Percentiles rank a stretch among this genome's conserved stretches.
Evolutionary conservation across 73 alveolate genomes (phyloP).

Genomic region (Paramecium sonneborni): DNA sequence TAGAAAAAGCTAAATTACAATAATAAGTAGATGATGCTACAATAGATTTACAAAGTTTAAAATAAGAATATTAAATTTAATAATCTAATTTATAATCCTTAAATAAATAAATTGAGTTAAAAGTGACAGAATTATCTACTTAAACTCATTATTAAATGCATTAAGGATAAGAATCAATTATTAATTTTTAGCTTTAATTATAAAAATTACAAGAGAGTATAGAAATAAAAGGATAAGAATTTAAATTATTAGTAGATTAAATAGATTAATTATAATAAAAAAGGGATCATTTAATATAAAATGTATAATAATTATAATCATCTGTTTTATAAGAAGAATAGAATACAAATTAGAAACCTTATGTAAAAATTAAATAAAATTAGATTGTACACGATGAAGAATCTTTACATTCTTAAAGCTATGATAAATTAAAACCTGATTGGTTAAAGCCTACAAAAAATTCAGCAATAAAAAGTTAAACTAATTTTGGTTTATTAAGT

Average conservation of each 20-base stretch:
- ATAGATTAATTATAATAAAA: slow-evolving; percentile 16
- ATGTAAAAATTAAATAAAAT: neutral
- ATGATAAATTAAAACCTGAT: slow-evolving; percentile 8
- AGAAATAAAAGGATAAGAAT: slow-evolving; percentile 43
- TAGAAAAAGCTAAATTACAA: slow-evolving; percentile 21
- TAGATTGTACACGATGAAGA: slow-evolving; percentile 51
- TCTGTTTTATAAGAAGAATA: neutral
- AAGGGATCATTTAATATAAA: neutral
- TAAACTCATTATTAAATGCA: slow-evolving; percentile 27
- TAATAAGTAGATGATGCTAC: slow-evolving; percentile 49
- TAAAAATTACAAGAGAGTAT: slow-evolving; percentile 10
- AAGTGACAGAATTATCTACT: slow-evolving; percentile 48
- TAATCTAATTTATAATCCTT: slow-evolving; percentile 41
- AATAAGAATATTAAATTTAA: slow-evolving; percentile 27
- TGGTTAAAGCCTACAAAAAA: neutral
- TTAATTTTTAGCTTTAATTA: neutral
- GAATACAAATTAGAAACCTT: neutral
- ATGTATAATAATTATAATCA: neutral
- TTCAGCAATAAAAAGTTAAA: slow-evolving; percentile 24
- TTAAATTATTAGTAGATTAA: slow-evolving; percentile 45
- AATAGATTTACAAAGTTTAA: neutral
- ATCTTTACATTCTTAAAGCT: neutral
- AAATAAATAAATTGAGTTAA: slow-evolving; percentile 26
- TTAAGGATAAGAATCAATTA: neutral
- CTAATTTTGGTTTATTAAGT: neutral